Base-by-base conservation (phyloP, 352 stramenopile genomes). In the Phytophthora multivora region DNA sequence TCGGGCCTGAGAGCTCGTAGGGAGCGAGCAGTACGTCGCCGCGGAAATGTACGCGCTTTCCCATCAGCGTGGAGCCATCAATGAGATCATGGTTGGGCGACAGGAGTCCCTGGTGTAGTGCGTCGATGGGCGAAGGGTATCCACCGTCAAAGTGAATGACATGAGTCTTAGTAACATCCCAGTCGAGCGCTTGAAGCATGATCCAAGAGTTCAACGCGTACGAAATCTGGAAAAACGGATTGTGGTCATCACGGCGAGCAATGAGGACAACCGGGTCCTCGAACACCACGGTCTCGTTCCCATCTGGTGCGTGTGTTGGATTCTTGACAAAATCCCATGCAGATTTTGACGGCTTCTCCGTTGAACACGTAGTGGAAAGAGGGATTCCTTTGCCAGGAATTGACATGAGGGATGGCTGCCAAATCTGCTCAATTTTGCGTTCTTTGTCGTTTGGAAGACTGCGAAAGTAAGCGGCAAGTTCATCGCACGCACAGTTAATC, bases 141-240 rank as follows among this genome's bases (percentile, higher is more conserved):
- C 77, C 80, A 1, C 53, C 61, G 41, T 89, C 80, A 13, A 89
- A 52, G 41, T 79, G 59, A 43, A 89, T 59, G 3, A 89, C 55
- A 31, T 52, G 65, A 0, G 80, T 85, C 19, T 59, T 66, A 0
- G 58, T 46, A 9, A 71, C 11, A n/a, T 70, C 41, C 70, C 77
- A 83, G 1, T 57, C 51, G 12, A 83, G 33, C 9, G 57, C 58
- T 28, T 76, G 61, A 0, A 80, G 15, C 49, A 77, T 63, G 21
- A 77, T 69, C 72, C 73, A 85, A 23, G 73, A 54, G 46, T 83
- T 82, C 2, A 83, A 49, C 5, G 60, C 61, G 25, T 66, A 59
- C 13, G 73, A 73, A 18, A 85, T 68, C 53, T 84, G 75, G 51
- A 83, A 85, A 51, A 83, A 88, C 35, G 78, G 75, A 41, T 85